A percentile compares a stretch with the other conserved stretches of the same genome.
Evolutionary conservation across 305 asterid species (phyloP).

Genomic region (Solanum hybrid): DNA sequence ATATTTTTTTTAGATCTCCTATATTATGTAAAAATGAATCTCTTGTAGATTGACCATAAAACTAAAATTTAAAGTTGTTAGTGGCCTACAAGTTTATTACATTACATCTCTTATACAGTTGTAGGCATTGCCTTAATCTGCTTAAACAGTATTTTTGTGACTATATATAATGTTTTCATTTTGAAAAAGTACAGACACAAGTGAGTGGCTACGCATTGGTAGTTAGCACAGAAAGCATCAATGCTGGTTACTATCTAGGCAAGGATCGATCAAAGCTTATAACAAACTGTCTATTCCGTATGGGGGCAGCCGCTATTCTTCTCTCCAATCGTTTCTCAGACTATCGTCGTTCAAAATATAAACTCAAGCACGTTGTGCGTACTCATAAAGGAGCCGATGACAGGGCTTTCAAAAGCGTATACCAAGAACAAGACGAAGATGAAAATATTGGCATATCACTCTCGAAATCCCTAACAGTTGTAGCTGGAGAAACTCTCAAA

Average conservation of each 20-base stretch:
- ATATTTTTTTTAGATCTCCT: no score
- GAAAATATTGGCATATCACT: constrained; percentile 21
- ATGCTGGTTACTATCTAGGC: constrained; percentile 19
- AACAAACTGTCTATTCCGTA: constrained; percentile 22
- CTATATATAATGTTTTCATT: neutral
- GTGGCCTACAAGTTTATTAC: neutral
- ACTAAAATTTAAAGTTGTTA: no score
- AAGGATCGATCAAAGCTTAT: constrained; percentile 19
- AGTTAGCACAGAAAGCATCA: constrained; percentile 21
- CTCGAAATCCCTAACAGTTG: constrained; percentile 18
- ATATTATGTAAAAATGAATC: no score
- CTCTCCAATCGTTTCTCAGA: constrained; percentile 15
- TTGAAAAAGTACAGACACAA: neutral
- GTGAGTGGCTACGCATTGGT: constrained; percentile 14
- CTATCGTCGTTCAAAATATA: constrained; percentile 13
- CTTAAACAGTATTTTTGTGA: neutral
- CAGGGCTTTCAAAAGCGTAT: constrained; percentile 17
- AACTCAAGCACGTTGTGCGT: constrained; percentile 21
- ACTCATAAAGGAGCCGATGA: constrained; percentile 23
- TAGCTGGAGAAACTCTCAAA: constrained; percentile 23
- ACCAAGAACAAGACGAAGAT: constrained; percentile 21
- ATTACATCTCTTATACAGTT: neutral
- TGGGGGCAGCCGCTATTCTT: constrained; percentile 22
- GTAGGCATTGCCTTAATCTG: neutral
- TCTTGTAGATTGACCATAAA: no score